Base-by-base conservation (phyloP, 2,329 filamentous ascomycete species). In the Drechslerella stenobrocha region DNA sequence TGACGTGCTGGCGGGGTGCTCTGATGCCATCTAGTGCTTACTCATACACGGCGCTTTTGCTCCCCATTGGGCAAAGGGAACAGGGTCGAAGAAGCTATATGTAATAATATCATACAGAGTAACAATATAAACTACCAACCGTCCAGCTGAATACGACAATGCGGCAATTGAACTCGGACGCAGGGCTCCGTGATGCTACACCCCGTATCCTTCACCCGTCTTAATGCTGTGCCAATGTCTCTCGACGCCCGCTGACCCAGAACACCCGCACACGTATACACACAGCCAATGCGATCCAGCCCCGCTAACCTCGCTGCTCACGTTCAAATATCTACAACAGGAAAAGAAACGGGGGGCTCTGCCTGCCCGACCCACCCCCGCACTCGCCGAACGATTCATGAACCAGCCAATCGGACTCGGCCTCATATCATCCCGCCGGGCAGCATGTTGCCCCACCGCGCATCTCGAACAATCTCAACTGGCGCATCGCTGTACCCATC, bases 401-500 rank as follows among this genome's bases (percentile, higher is more conserved):
- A 20, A 7, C 15, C 37, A 18, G 3, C 13, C 15, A 18, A 9
- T 18, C 37, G 37, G 37, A 18, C 6, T 55, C 23, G 37, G 37
- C 7, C 6, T 55, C 23, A 67, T 32, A 67, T 67, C 63, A 67
- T 67, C 42, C 63, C 63, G 20, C 63, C 63, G 34, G 63, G 63
- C 2, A 67, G 53, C 13, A 67, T 50, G 48, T 60, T 60, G 9
- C 48, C 63, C 63, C 63, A 67, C 15, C 63, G 63, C 22, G 53
- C 40, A 24, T 67, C 63, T n/a, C 55, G 58, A n/a, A 67, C 55
- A 34, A 67, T 67, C 45, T 67, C 63, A 18, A 67, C 55, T 7
- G 53, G 63, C 9, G 63, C 20, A 15, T 52, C 56, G 13, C 9
- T 18, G 26, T 34, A 52, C 23, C 23, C 34, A 2, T 22, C 24